Percentiles rank a stretch among this genome's conserved stretches.
These are phyloP conservation scores for Boletus tomentosulus DNA, from an alignment of 768 basidiomycete genomes.

Conservation along the genomic window DNA sequence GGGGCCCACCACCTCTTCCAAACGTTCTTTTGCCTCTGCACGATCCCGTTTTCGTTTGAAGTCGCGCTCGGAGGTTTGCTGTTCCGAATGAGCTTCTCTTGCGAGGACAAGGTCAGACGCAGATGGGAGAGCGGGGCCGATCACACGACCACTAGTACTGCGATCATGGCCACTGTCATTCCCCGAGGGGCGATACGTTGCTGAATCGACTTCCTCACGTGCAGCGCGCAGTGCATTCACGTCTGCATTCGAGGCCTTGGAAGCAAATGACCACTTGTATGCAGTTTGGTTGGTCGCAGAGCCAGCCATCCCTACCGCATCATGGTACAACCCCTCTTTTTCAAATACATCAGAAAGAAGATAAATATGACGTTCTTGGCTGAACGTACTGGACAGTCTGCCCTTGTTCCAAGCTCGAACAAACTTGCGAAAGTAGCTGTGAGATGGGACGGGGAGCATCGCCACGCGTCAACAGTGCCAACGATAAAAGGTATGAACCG, in stretches of 20 bases:
- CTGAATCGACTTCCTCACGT: constrained; percentile 53
- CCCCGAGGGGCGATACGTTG: constrained; percentile 33
- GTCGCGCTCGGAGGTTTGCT: constrained; percentile 46
- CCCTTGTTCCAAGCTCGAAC: constrained; percentile 88
- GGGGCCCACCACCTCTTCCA: constrained; percentile 81
- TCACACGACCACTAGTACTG: constrained; percentile 42
- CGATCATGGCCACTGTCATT: constrained; percentile 11
- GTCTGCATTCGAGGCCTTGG: constrained; percentile 59
- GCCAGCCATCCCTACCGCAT: constrained; percentile 51
- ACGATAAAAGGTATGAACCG: constrained; percentile 3
- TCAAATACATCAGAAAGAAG: neutral
- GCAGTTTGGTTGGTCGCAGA: constrained; percentile 68
- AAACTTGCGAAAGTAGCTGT: constrained; percentile 90
- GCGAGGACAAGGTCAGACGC: constrained; percentile 66
- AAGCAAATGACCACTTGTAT: constrained; percentile 86
- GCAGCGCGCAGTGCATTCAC: constrained; percentile 52
- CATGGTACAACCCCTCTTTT: constrained; percentile 52
- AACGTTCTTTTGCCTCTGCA: constrained; percentile 57
- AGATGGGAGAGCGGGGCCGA: constrained; percentile 68
- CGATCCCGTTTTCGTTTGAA: constrained; percentile 66
- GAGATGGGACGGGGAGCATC: constrained; percentile 7
- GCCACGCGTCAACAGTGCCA: constrained; percentile 16
- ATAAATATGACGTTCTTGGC: neutral
- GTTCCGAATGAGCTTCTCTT: constrained; percentile 56
- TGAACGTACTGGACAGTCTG: constrained; percentile 52